phyloP scores from a whole-genome alignment of 371 early-diverging fungal genomes.

The Mortierella sp. region DNA sequence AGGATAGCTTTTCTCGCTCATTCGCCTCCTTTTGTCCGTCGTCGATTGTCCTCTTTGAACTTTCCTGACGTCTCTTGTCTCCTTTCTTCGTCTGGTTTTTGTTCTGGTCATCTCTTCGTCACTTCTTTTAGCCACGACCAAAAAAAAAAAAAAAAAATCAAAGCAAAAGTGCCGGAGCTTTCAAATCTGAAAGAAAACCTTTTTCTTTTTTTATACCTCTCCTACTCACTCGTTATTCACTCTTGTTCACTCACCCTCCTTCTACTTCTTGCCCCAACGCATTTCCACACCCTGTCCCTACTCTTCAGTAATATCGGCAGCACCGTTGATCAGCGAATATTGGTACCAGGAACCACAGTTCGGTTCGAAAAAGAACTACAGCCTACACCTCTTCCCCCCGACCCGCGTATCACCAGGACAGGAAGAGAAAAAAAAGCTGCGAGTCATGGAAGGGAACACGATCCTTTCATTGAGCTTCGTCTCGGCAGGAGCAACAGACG shows the following conservation, averaged over 20 bases:
- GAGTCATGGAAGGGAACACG: constrained; percentile 47
- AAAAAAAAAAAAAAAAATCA: too few relatives aligned
- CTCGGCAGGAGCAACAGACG: constrained; percentile 31
- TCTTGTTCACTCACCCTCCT: background rate
- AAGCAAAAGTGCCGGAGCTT: too few relatives aligned
- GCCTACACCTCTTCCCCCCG: too few relatives aligned
- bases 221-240: background rate
- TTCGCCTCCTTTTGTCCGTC: background rate
- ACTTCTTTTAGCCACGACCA: background rate
- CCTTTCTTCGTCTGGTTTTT: too few relatives aligned
- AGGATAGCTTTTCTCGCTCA: constrained; percentile 2
- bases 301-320: background rate
- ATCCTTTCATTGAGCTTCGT: constrained; percentile 53
- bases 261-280: background rate
- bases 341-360: too few relatives aligned
- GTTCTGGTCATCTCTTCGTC: too few relatives aligned
- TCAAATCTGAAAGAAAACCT: background rate
- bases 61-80: too few relatives aligned
- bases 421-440: background rate
- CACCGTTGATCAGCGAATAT: background rate
- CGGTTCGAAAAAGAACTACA: too few relatives aligned
- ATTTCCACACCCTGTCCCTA: background rate
- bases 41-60: too few relatives aligned
- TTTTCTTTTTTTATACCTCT: background rate
- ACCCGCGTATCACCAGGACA: background rate